These are phyloP conservation scores for Candida berthetii DNA, from an alignment of 805 yeast genomes.

Conservation along the genomic window DNA sequence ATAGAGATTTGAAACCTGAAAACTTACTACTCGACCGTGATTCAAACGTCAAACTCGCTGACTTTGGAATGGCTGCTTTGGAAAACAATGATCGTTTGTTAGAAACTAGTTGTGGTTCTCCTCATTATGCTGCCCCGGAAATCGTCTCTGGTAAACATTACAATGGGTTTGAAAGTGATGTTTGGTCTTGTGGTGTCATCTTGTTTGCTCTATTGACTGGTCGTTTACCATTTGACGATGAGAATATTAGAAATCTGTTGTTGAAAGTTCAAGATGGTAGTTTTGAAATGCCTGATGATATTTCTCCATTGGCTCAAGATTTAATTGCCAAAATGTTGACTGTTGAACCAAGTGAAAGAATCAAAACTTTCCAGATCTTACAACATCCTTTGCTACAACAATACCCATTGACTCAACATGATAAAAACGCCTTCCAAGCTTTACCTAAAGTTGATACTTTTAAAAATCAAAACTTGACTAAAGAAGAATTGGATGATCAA, in stretches of 20 bases:
- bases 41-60: constrained; percentile 71
- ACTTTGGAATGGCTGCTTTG: constrained; percentile 87
- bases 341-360: constrained; percentile 66
- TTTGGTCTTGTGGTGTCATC: constrained; percentile 87
- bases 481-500: constrained; percentile 60
- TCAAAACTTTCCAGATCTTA: constrained; percentile 60
- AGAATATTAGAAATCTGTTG: constrained; percentile 62
- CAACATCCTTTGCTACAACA: constrained; percentile 74
- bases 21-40: constrained; percentile 63
- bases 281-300: constrained; percentile 62
- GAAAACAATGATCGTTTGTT: constrained; percentile 64
- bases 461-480: constrained; percentile 15
- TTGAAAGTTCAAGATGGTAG: constrained; percentile 73
- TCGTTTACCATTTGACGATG: constrained; percentile 79
- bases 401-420: constrained; percentile 32
- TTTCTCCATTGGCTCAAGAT: constrained; percentile 62
- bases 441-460: constrained; percentile 24
- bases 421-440: constrained; percentile 19
- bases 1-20: constrained; percentile 80
- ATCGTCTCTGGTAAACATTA: constrained; percentile 73
- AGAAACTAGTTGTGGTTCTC: constrained; percentile 83
- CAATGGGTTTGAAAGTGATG: constrained; percentile 82
- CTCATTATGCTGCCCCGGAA: constrained; percentile 87
- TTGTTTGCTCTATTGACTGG: constrained; percentile 76
- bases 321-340: constrained; percentile 60